These are phyloP conservation scores for Cucurbita moschata DNA, from an alignment of 306 rosid species.

Conservation along the genomic window DNA sequence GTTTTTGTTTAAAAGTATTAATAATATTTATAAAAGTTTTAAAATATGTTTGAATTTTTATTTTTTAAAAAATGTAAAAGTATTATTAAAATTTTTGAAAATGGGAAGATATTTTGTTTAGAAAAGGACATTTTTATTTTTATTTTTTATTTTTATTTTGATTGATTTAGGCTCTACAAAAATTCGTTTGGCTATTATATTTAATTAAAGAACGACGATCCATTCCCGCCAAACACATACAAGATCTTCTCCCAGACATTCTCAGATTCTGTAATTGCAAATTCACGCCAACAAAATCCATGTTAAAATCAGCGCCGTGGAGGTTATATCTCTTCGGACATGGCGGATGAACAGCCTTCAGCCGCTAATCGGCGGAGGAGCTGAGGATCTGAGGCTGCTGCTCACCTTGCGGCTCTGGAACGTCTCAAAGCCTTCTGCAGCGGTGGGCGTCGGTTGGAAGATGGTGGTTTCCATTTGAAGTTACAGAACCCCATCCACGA, in stretches of 20 bases:
- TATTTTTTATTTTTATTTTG: too few relatives aligned
- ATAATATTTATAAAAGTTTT: too few relatives aligned
- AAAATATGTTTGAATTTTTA: too few relatives aligned
- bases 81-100: too few relatives aligned
- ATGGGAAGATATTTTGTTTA: too few relatives aligned
- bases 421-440: constrained; percentile 50
- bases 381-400: constrained; percentile 38
- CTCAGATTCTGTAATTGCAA: not conserved
- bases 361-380: constrained; percentile 35
- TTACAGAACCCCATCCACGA: constrained; percentile 68
- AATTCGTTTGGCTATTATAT: too few relatives aligned
- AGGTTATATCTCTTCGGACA: not conserved
- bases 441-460: constrained; percentile 55
- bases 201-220: not conserved
- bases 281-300: not conserved
- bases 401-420: constrained; percentile 52
- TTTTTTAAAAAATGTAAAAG: too few relatives aligned
- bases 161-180: too few relatives aligned
- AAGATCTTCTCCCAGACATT: not conserved
- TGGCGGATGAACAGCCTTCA: constrained; percentile 50
- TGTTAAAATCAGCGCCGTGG: not conserved
- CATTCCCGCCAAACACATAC: not conserved
- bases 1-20: too few relatives aligned
- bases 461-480: constrained; percentile 45
- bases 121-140: too few relatives aligned